phyloP scores from a whole-genome alignment of 805 yeast genomes.

The Wickerhamomyces silvicola region DNA sequence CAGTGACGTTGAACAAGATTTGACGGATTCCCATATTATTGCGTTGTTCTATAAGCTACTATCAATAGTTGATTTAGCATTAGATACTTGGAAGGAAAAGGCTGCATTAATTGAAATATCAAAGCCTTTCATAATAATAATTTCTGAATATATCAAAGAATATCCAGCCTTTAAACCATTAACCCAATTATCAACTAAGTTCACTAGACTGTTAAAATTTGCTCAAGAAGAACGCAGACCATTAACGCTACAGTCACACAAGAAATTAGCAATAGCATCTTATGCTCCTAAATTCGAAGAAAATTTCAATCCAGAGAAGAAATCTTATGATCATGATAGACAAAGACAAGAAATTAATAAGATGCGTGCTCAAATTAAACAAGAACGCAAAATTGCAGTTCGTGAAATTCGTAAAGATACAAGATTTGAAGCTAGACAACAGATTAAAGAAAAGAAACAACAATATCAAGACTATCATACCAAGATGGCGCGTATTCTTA shows the following conservation, averaged over 20 bases:
- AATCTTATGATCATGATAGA: conserved; percentile 79
- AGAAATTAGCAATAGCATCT: conserved; percentile 77
- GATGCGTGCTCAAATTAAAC: conserved; percentile 79
- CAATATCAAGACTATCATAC: conserved; percentile 76
- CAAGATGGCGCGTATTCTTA: conserved; percentile 82
- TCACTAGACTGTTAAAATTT: conserved; percentile 44
- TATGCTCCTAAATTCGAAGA: conserved; percentile 91
- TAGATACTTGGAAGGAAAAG: conserved; percentile 55
- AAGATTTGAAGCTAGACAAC: conserved; percentile 80
- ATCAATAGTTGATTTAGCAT: conserved; percentile 23
- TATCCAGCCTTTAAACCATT: conserved; percentile 30
- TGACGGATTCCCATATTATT: conserved; percentile 22
- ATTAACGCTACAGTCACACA: conserved; percentile 74
- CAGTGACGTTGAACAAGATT: conserved; percentile 20
- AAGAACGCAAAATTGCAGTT: conserved; percentile 81
- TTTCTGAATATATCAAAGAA: conserved; percentile 33
- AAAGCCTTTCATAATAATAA: conserved; percentile 37
- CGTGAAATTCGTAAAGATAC: conserved; percentile 89
- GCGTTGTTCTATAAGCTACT: conserved; percentile 24
- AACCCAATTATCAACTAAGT: conserved; percentile 32
- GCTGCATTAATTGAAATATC: conserved; percentile 55
- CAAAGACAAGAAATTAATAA: conserved; percentile 79
- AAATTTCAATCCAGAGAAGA: conserved; percentile 92
- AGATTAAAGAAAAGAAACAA: conserved; percentile 68
- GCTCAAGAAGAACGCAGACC: conserved; percentile 53